Conservation (phyloP, 2,329 filamentous ascomycete genomes). For the Aspergillus luchuensis region DNA sequence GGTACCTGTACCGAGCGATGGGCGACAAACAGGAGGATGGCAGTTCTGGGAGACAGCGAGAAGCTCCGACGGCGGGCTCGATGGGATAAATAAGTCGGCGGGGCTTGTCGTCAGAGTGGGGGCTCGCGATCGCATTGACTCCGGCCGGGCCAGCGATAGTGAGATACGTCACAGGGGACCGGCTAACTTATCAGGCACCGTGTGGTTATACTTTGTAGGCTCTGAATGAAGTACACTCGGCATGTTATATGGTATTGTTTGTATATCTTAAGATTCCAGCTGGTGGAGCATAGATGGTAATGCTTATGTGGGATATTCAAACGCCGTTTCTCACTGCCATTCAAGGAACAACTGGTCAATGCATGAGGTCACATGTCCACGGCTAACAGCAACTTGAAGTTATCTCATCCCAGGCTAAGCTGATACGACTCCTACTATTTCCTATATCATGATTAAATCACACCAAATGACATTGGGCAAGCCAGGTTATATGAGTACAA, state of each 20-base stretch:
- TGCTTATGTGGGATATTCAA: too few relatives aligned
- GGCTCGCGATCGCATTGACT: conserved; percentile 17
- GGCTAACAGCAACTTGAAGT: too few relatives aligned
- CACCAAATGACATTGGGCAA: background rate
- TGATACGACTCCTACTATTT: too few relatives aligned
- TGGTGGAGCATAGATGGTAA: too few relatives aligned
- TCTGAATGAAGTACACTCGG: too few relatives aligned
- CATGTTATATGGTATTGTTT: too few relatives aligned
- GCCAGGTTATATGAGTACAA: background rate
- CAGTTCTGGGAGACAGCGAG: conserved; percentile 7
- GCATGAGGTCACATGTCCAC: too few relatives aligned
- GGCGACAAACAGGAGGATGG: background rate
- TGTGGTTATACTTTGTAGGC: too few relatives aligned
- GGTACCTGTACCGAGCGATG: background rate
- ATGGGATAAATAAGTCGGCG: conserved; percentile 26
- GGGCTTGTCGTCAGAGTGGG: conserved; percentile 30
- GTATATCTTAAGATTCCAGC: too few relatives aligned
- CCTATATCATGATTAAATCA: background rate
- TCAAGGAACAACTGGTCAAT: too few relatives aligned
- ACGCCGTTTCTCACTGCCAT: too few relatives aligned
- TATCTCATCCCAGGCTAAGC: too few relatives aligned
- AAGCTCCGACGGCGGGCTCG: conserved; percentile 14
- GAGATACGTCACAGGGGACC: conserved; percentile 17
- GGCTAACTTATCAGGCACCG: background rate
- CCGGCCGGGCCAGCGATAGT: background rate